Evolutionary conservation across 495 filamentous ascomycete genomes (phyloP).

Genomic region (Penicillium salamii): DNA sequence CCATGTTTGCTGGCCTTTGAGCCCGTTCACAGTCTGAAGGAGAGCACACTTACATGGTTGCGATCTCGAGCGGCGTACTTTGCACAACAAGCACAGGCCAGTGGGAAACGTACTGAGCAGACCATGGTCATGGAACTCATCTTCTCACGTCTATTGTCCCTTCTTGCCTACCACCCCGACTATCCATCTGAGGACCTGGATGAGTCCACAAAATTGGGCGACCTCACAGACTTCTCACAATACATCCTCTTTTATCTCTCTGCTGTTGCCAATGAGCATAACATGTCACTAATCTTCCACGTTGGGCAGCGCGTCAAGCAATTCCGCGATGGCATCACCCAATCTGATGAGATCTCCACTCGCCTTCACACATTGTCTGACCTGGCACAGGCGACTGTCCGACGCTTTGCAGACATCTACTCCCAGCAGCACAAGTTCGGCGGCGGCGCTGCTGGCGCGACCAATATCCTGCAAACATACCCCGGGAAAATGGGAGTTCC

Average conservation of each 20-base stretch:
- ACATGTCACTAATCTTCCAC: slow-evolving; percentile 85
- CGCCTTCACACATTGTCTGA: slow-evolving; percentile 84
- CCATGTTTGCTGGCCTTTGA: slow-evolving; percentile 91
- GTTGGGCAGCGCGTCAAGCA: slow-evolving; percentile 92
- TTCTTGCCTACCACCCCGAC: slow-evolving; percentile 94
- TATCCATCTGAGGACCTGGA: slow-evolving; percentile 54
- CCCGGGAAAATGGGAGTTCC: slow-evolving; percentile 80
- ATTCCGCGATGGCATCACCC: slow-evolving; percentile 71
- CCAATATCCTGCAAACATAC: slow-evolving; percentile 73
- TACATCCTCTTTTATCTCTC: slow-evolving; percentile 90
- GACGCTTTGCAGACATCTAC: slow-evolving; percentile 68
- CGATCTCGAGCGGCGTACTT: slow-evolving; percentile 64
- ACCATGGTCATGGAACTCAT: slow-evolving; percentile 73
- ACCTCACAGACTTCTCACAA: slow-evolving; percentile 73
- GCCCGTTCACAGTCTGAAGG: slow-evolving; percentile 63
- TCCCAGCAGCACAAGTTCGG: slow-evolving; percentile 48
- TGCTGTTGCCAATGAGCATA: slow-evolving; percentile 78
- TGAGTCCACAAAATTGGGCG: slow-evolving; percentile 55
- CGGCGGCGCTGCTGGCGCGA: slow-evolving; percentile 62
- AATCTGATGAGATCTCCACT: slow-evolving; percentile 49
- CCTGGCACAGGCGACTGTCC: slow-evolving; percentile 76
- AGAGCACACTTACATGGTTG: slow-evolving; percentile 81
- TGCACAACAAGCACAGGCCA: slow-evolving; percentile 35
- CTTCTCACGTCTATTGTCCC: slow-evolving; percentile 80
- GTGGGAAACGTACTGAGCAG: slow-evolving; percentile 41